Percentiles rank a stretch among this genome's conserved stretches.
Conservation (phyloP, 805 yeast genomes). For the Zygotorulaspora florentina region DNA sequence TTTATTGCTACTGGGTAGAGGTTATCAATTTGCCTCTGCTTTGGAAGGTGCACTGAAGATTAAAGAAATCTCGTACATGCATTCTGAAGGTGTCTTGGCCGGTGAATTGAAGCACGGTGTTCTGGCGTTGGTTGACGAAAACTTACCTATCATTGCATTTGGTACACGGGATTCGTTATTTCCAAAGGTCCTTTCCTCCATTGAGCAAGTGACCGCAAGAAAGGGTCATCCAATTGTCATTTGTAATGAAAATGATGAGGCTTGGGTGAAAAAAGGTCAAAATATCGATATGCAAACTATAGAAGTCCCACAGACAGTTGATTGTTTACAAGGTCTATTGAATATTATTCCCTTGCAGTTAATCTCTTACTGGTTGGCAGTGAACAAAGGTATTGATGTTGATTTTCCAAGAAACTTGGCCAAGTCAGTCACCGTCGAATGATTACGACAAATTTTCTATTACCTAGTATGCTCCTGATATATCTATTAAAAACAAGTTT, state of each 20-base stretch:
- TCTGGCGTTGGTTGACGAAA: conserved; percentile 90
- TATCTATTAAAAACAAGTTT: not conserved
- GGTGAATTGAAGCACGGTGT: conserved; percentile 99
- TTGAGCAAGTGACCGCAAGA: conserved; percentile 95
- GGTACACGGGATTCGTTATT: conserved; percentile 95
- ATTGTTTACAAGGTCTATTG: conserved; percentile 93
- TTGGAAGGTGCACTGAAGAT: conserved; percentile 97
- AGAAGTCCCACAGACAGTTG: conserved; percentile 93
- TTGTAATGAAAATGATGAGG: conserved; percentile 75
- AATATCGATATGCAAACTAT: conserved; percentile 54
- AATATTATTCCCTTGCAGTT: conserved; percentile 93
- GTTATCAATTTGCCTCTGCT: conserved; percentile 95
- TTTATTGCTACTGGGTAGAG: conserved; percentile 89
- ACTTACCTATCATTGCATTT: conserved; percentile 89
- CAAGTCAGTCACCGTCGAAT: conserved; percentile 96
- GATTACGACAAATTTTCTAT: conserved; percentile 14
- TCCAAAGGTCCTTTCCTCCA: conserved; percentile 93
- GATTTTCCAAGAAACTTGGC: conserved; percentile 99
- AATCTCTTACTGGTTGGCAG: conserved; percentile 96
- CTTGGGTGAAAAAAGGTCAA: conserved; percentile 44
- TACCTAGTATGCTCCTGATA: not conserved
- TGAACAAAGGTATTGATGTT: conserved; percentile 89
- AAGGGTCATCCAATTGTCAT: conserved; percentile 94
- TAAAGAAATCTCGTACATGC: conserved; percentile 98
- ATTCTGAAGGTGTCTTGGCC: conserved; percentile 97